Evolutionary conservation across 805 yeast genomes (phyloP).

Genomic region (Kodamaea jinghongensis): DNA sequence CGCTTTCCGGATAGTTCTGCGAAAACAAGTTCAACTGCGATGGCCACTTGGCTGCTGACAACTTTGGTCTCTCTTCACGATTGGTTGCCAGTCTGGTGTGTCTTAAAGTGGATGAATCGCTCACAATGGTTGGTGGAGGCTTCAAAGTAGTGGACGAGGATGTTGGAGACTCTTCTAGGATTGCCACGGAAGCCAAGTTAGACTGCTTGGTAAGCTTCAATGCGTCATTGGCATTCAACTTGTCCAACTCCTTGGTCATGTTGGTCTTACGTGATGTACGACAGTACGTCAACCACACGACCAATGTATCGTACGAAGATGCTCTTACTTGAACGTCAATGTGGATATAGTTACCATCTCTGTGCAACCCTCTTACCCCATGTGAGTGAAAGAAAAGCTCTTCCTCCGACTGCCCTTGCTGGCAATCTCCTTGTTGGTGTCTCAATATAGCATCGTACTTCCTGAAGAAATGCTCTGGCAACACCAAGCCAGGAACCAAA

Average conservation of each 20-base stretch:
- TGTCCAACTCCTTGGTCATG: constrained; percentile 25
- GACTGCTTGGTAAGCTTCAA: constrained; percentile 1
- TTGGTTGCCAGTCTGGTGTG: constrained; percentile 6
- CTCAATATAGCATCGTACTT: constrained; percentile 50
- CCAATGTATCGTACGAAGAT: constrained; percentile 52
- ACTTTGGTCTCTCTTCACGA: constrained; percentile 5
- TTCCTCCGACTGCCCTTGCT: constrained; percentile 32
- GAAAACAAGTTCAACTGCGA: constrained; percentile 54
- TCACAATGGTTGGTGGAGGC: not conserved
- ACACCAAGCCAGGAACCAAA: constrained; percentile 63
- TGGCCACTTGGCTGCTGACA: constrained; percentile 37
- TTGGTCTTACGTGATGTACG: constrained; percentile 35
- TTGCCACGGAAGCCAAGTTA: not conserved
- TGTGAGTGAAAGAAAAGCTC: constrained; percentile 54
- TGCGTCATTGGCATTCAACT: constrained; percentile 17
- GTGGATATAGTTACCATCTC: constrained; percentile 62
- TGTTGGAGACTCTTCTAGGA: constrained; percentile 1
- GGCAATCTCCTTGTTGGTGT: constrained; percentile 12
- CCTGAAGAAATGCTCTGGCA: constrained; percentile 90
- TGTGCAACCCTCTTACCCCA: constrained; percentile 67
- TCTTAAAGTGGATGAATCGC: not conserved
- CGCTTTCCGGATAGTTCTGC: constrained; percentile 30
- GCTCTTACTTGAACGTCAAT: constrained; percentile 83
- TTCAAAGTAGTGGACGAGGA: not conserved
- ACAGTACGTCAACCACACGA: constrained; percentile 86